phyloP scores from a whole-genome alignment of 768 basidiomycete species.

The Polyporus arcularius region DNA sequence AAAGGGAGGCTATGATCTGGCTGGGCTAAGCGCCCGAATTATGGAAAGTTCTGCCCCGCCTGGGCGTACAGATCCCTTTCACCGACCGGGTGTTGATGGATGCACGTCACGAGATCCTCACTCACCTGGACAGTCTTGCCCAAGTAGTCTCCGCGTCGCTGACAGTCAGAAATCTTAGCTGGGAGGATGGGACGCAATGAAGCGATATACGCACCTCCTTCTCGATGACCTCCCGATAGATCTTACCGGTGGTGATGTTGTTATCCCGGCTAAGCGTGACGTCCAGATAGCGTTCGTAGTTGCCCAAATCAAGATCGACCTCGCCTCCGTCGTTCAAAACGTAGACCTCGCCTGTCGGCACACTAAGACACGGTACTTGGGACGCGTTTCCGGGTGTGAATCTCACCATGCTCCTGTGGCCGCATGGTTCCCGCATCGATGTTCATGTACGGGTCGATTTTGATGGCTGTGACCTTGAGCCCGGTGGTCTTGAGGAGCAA shows the following conservation, averaged over 20 bases:
- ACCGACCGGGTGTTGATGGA: too few relatives aligned
- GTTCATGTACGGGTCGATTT: conserved; percentile 99
- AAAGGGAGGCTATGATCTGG: too few relatives aligned
- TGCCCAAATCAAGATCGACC: conserved; percentile 96
- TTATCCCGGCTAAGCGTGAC: conserved; percentile 93
- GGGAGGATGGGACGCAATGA: neutral
- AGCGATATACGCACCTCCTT: conserved; percentile 65
- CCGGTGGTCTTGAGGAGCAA: conserved; percentile 93
- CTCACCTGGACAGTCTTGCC: conserved; percentile 95
- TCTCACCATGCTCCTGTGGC: conserved; percentile 94
- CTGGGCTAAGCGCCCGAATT: too few relatives aligned
- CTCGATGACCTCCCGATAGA: conserved; percentile 95
- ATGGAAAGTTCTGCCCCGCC: too few relatives aligned
- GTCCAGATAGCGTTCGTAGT: conserved; percentile 97
- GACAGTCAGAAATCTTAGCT: neutral
- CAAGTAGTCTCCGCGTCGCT: conserved; percentile 86
- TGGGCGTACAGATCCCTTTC: too few relatives aligned
- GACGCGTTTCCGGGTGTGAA: neutral
- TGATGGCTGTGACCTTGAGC: conserved; percentile 97
- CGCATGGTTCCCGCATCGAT: conserved; percentile 99
- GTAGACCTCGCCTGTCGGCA: conserved; percentile 82
- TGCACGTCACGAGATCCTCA: neutral
- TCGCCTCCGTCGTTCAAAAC: conserved; percentile 98
- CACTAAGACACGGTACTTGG: conserved; percentile 6
- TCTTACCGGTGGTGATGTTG: conserved; percentile 98